Evolutionary conservation across 163 green algal genomes (phyloP).

Genomic region (Prototheca stagnorum): DNA sequence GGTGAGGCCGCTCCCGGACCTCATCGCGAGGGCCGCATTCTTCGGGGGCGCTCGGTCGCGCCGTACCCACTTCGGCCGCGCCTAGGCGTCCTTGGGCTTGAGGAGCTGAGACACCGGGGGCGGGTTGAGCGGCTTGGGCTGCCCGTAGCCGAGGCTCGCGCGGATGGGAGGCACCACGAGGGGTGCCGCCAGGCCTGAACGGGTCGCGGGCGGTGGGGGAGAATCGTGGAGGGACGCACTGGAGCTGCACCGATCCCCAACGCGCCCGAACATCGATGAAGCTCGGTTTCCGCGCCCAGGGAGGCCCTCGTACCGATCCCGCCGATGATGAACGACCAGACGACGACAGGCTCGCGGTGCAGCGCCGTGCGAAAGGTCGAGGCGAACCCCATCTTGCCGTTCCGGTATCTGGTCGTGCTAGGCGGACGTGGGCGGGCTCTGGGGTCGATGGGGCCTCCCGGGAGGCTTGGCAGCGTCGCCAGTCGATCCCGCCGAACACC

Average conservation of each 20-base stretch:
- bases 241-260: background rate
- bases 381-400: background rate
- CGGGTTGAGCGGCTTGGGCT: conserved; percentile 1
- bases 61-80: too few relatives aligned
- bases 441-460: too few relatives aligned
- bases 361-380: background rate
- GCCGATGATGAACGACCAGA: conserved; percentile 23
- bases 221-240: too few relatives aligned
- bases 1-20: too few relatives aligned
- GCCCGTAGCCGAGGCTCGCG: conserved; percentile 12
- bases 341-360: conserved; percentile 16
- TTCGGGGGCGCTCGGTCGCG: too few relatives aligned
- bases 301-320: conserved; percentile 9
- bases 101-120: conserved; percentile 12
- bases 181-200: conserved; percentile 13
- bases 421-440: too few relatives aligned
- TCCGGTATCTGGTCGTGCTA: too few relatives aligned
- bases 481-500: too few relatives aligned
- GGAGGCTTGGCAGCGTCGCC: too few relatives aligned
- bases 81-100: background rate
- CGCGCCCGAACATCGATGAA: background rate
- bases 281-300: too few relatives aligned
- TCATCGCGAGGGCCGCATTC: background rate
- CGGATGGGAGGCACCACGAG: conserved; percentile 21
- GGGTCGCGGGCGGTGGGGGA: background rate